Conservation (phyloP, 108 stramenopile genomes). For the Cyclotella baltica region DNA sequence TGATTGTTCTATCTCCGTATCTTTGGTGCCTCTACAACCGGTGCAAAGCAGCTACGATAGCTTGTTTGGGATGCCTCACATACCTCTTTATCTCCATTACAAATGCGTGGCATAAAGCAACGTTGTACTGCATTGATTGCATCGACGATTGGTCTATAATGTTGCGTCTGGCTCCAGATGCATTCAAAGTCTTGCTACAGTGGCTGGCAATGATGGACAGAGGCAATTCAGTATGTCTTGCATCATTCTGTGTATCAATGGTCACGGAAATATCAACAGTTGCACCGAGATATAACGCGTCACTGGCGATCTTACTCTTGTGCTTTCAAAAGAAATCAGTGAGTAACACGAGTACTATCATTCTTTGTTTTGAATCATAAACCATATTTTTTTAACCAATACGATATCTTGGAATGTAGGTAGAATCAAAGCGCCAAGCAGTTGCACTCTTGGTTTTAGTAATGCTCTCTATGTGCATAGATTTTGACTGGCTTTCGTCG, state of each 20-base stretch:
- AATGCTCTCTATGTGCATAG: conserved; percentile 5
- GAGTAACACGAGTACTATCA: background rate
- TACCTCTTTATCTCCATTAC: background rate
- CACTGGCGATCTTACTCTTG: conserved; percentile 10
- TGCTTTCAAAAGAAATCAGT: conserved; percentile 24
- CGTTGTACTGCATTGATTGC: background rate
- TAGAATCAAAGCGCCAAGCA: conserved; percentile 8
- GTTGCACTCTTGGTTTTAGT: conserved; percentile 4
- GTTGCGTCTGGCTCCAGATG: background rate
- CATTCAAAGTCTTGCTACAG: background rate
- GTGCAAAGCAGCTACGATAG: background rate
- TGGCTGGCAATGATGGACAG: conserved; percentile 1
- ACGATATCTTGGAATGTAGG: background rate
- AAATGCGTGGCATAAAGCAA: background rate
- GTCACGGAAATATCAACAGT: conserved; percentile 12
- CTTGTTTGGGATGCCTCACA: background rate
- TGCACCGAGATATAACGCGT: conserved; percentile 3
- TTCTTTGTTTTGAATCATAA: background rate
- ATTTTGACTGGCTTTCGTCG: conserved; percentile 27
- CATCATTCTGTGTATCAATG: background rate
- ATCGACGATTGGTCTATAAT: background rate
- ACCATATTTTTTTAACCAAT: background rate
- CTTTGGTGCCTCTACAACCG: background rate
- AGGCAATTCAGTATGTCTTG: background rate
- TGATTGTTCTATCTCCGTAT: background rate